Conservation (phyloP, 225 moss, liverwort and hornwort species). For the Neckera pumila region DNA sequence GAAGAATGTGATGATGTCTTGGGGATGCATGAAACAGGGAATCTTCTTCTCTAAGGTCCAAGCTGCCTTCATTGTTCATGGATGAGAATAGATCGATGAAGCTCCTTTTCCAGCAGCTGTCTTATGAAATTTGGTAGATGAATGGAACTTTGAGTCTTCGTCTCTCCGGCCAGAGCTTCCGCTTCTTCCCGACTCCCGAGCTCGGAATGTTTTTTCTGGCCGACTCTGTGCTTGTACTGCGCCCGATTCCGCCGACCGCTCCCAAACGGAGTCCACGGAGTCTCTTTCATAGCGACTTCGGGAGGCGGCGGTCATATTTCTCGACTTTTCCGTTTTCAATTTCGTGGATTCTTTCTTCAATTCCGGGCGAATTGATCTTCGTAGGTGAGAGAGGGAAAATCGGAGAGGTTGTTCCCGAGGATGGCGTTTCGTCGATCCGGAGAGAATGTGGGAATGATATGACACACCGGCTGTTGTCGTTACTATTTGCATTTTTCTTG, state of each 20-base stretch:
- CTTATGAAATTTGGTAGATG: neutral
- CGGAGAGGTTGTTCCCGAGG: neutral
- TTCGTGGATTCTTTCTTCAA: neutral
- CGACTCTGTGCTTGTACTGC: neutral
- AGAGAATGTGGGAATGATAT: neutral
- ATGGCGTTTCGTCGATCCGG: neutral
- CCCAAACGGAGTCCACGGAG: neutral
- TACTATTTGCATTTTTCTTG: neutral
- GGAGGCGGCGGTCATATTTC: neutral
- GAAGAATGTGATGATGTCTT: neutral
- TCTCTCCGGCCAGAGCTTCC: neutral
- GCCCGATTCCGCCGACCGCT: neutral
- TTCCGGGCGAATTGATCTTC: neutral
- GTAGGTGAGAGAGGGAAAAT: neutral
- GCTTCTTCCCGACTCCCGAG: neutral
- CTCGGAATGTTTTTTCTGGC: neutral
- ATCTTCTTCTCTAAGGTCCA: neutral
- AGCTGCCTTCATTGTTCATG: neutral
- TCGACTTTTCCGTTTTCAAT: neutral
- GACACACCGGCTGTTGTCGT: neutral
- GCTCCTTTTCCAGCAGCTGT: neutral
- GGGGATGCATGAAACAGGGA: neutral
- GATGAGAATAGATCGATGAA: neutral
- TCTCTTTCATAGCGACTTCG: neutral
- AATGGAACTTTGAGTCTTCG: neutral